phyloP scores from a whole-genome alignment of 192 early-diverging fungal genomes.

The Thamnidium elegans region DNA sequence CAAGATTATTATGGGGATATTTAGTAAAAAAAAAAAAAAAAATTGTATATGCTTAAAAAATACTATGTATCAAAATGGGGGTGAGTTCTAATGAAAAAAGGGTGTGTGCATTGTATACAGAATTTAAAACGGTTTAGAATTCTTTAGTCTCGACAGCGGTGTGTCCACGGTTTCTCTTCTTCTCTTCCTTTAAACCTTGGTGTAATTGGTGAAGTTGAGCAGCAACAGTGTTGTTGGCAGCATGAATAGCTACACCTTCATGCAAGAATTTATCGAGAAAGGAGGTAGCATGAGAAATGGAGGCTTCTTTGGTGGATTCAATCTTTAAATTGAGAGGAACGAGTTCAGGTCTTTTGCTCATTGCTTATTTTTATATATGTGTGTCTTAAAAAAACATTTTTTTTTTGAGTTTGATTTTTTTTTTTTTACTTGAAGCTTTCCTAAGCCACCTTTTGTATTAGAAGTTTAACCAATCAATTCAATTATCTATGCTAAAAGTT shows the following conservation, averaged over 20 bases:
- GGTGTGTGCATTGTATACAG: not conserved
- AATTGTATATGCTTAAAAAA: no score
- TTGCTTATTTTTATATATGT: not conserved
- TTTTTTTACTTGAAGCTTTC: no score
- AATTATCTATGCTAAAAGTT: no score
- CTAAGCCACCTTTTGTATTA: no score
- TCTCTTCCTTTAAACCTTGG: constrained; percentile 32
- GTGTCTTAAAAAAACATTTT: no score
- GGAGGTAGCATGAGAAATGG: constrained; percentile 20
- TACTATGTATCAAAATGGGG: not conserved
- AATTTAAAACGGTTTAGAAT: not conserved
- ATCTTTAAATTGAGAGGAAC: constrained; percentile 34
- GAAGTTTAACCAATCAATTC: no score
- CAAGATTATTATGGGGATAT: not conserved
- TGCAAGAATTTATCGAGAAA: constrained; percentile 37
- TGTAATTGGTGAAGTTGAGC: constrained; percentile 37
- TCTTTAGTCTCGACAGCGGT: not conserved
- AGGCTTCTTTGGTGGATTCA: constrained; percentile 12
- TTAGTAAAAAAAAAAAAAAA: not conserved
- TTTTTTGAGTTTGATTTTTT: no score
- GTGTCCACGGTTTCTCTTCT: constrained; percentile 12
- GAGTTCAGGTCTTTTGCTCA: constrained; percentile 18
- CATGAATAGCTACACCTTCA: constrained; percentile 38
- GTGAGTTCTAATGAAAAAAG: not conserved
- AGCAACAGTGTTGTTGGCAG: constrained; percentile 36